Evolutionary conservation across 495 filamentous ascomycete species (phyloP), one percentile per base, ranked within the genome.

Genomic region (Oidiodendron maius): DNA sequence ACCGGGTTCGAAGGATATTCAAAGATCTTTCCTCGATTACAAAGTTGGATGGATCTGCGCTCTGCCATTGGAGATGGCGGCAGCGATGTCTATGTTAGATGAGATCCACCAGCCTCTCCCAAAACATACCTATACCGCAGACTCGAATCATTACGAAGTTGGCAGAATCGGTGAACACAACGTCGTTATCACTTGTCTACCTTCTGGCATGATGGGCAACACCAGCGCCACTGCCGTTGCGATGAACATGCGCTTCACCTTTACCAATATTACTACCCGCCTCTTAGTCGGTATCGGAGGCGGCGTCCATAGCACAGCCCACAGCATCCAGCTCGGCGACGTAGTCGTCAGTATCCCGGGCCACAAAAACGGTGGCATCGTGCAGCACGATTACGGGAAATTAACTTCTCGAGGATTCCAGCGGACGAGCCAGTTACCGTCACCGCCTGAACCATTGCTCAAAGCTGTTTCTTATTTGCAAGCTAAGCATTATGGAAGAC

Each of bases 11-110:
- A 8, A 32, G n/a, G n/a, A 32, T 32, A n/a, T 32, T 32, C 28
- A n/a, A 32, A 32, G 28, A 32, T 32, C 28, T 8, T 32, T 8
- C n/a, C 28, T 32, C 28, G 28, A 32, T 32, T 78, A 74, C 48
- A 71, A 62, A 13, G 62, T 78, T 15, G 73, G 66, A 30, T 72
- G 68, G 66, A 64, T 76, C 22, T 75, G 68, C 50, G 69, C 73
- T 9, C 57, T 78, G 6, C 58, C 64, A 16, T 58, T 62, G 20
- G 74, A 79, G 59, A 45, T 59, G 11, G 61, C 70, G 9, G 75
- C 72, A 2, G 71, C 71, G 4, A 44, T 21, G 23, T 62, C 59
- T 32, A 68, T 74, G 58, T 62, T 79, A 4, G 73, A 80, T 51
- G 64, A 72, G 40, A 51, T 3, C 11, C 57, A 59, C 36, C 25